Base-by-base conservation (phyloP, 495 filamentous ascomycete species). In the Penicillium psychrofluorescens region DNA sequence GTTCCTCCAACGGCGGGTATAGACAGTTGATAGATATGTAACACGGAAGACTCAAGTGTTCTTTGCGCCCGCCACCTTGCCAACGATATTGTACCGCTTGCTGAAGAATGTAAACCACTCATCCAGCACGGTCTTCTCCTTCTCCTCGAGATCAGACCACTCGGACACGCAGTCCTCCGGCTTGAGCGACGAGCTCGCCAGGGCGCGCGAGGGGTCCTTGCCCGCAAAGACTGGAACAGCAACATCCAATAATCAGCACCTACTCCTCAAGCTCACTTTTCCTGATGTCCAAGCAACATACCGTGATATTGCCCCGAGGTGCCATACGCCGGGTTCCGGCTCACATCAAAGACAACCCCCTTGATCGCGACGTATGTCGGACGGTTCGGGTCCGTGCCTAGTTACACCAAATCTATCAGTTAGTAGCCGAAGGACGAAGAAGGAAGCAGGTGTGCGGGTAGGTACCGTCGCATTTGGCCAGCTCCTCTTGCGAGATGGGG, bases 51-150 rank as follows among this genome's bases (percentile, higher is more conserved):
- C 29, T 52, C 46, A 64, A 33, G 46, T 57, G 43, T 71, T 71
- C 29, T 48, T 63, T 6, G 67, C 67, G 40, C 60, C 63, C 50
- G 82, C 63, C 8, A 95, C 85, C 61, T 79, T 78, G 29, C 92
- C 92, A 34, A 96, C 83, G 44, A 96, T 79, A 55, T 91, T 95
- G 61, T 98, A 98, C 34, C 92, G 75, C 68, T 96, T 98, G 54
- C 81, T 84, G 69, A 97, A 98, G 70, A 95, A 98, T 4, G 84
- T 94, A 41, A 79, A 82, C 92, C 92, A 99, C 58, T 97, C 94
- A 15, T 87, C 73, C 34, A 99, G 70, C 11, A 84, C 80, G 22
- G 72, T 76, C 69, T 95, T 88, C 61, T 95, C 81, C 67, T 90
- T 88, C n/a, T 95, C 90, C 14, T 66, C 64, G 36, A 99, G 72